phyloP scores from a whole-genome alignment of 169 alveolate species.

The Eimeria necatrix region DNA sequence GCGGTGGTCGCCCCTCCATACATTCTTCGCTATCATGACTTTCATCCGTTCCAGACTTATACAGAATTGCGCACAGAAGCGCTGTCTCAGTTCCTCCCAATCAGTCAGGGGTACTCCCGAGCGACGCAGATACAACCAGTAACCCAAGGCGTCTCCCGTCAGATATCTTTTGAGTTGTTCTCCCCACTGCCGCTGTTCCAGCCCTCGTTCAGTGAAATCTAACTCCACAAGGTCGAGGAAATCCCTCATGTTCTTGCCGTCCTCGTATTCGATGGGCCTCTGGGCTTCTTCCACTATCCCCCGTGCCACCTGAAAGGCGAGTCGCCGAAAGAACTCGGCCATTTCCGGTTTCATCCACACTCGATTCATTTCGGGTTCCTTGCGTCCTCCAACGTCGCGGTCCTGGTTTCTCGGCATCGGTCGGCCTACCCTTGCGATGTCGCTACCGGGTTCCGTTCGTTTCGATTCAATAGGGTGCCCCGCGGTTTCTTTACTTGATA shows the following conservation, averaged over 20 bases:
- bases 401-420: background rate
- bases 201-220: background rate
- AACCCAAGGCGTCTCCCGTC: slow-evolving; percentile 10
- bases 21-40: background rate
- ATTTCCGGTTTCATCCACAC: background rate
- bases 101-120: background rate
- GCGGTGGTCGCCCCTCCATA: background rate
- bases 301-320: background rate
- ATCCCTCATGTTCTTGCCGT: background rate
- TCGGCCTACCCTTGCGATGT: slow-evolving; percentile 20
- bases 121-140: slow-evolving; percentile 11
- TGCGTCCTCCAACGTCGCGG: slow-evolving; percentile 16
- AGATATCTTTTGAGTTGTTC: background rate
- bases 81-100: background rate
- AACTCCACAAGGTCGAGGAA: slow-evolving; percentile 4
- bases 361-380: background rate
- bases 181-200: background rate
- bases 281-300: background rate
- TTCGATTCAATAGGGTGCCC: slow-evolving; percentile 22
- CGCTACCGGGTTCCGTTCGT: slow-evolving; percentile 10
- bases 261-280: background rate
- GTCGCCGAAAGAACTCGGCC: background rate
- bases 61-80: background rate
- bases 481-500: background rate
- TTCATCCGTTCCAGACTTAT: background rate